Percentiles rank a stretch among this genome's conserved stretches.
Conservation (phyloP, 495 filamentous ascomycete genomes). For the Glutinoglossum americanum region DNA sequence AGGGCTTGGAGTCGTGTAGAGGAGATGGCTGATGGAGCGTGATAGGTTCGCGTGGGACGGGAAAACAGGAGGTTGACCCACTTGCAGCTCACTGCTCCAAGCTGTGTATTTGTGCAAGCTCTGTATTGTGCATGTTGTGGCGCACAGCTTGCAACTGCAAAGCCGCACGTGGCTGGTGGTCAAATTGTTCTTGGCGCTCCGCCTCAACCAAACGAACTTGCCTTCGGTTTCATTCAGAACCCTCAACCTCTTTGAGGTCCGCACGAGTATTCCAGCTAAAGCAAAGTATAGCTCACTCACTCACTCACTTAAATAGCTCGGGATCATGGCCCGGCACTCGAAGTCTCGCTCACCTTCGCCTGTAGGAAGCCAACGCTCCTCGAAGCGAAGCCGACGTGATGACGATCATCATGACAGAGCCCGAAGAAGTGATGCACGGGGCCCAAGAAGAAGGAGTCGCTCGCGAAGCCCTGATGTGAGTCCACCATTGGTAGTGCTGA, state of each 20-base stretch:
- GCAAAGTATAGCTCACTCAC: slow-evolving; percentile 3
- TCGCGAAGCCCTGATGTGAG: slow-evolving; percentile 54
- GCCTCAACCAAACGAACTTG: too few relatives aligned
- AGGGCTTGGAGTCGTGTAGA: background rate
- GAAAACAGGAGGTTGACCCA: background rate
- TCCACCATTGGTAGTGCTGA: background rate
- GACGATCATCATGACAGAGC: slow-evolving; percentile 50
- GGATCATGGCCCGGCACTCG: slow-evolving; percentile 74
- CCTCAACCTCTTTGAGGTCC: background rate
- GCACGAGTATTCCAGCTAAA: background rate
- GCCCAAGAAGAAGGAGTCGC: slow-evolving; percentile 35
- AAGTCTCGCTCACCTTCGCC: slow-evolving; percentile 91
- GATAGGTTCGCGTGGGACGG: background rate
- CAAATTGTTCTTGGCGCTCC: too few relatives aligned
- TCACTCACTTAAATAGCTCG: slow-evolving; percentile 36
- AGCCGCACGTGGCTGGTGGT: background rate
- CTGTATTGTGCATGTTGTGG: too few relatives aligned
- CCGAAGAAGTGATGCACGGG: slow-evolving; percentile 38
- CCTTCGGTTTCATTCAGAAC: background rate
- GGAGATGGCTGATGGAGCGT: background rate
- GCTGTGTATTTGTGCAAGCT: background rate
- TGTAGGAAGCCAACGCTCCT: slow-evolving; percentile 61
- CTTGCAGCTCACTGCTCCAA: background rate
- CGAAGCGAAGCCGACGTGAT: slow-evolving; percentile 49
- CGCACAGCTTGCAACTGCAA: too few relatives aligned